Conservation (phyloP, 202 grass and related monocot genomes). For the Carex arenaria region DNA sequence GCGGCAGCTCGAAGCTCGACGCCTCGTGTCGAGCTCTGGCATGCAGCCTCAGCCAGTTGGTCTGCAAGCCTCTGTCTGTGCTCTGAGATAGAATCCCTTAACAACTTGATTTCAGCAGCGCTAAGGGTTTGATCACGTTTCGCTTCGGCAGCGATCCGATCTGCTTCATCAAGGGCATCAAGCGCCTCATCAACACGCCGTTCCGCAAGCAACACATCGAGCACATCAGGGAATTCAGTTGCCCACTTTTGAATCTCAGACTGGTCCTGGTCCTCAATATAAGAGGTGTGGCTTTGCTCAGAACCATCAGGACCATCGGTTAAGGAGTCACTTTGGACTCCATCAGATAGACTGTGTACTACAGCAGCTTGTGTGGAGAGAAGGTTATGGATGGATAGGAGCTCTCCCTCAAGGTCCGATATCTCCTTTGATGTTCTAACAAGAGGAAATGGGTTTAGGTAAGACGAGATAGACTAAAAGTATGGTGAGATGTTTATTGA, state of each 20-base stretch:
- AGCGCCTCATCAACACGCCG: conserved; percentile 96
- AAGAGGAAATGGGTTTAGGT: background rate
- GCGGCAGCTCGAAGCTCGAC: conserved; percentile 89
- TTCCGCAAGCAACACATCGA: conserved; percentile 90
- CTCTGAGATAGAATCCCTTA: conserved; percentile 46
- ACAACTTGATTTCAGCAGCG: conserved; percentile 40
- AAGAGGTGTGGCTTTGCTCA: conserved; percentile 42
- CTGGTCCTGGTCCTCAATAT: conserved; percentile 69
- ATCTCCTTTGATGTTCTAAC: conserved; percentile 96
- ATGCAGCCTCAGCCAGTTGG: conserved; percentile 93
- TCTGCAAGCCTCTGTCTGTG: conserved; percentile 83
- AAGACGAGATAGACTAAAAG: background rate
- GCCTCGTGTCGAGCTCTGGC: conserved; percentile 83
- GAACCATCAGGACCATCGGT: conserved; percentile 52
- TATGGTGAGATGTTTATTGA: background rate
- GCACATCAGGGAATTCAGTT: conserved; percentile 85
- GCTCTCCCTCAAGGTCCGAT: conserved; percentile 97
- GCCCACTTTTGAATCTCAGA: conserved; percentile 94
- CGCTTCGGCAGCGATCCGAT: conserved; percentile 44
- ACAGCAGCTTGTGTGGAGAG: conserved; percentile 78
- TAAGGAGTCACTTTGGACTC: conserved; percentile 72
- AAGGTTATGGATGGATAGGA: conserved; percentile 91
- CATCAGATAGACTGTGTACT: conserved; percentile 81
- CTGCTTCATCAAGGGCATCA: conserved; percentile 87
- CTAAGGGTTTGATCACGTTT: conserved; percentile 55